A percentile compares a stretch with the other conserved stretches of the same genome.
Evolutionary conservation across 352 stramenopile species (phyloP).

Genomic region (Phytopythium kandeliae): DNA sequence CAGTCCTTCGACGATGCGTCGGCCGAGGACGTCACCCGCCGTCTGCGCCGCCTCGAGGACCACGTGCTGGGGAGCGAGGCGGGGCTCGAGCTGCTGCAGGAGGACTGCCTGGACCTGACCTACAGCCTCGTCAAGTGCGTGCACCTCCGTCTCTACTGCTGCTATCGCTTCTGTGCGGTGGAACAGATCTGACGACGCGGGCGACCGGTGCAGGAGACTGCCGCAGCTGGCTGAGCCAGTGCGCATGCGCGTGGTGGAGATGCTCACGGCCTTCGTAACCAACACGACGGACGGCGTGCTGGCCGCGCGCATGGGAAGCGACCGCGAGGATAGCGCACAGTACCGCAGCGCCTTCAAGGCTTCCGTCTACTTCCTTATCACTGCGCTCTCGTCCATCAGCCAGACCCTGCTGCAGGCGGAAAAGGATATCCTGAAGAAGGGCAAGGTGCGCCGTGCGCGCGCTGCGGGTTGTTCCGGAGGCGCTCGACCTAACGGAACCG

Average conservation of each 20-base stretch:
- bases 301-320: conserved; percentile 19
- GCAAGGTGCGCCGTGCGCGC: conserved; percentile 36
- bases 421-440: conserved; percentile 65
- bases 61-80: conserved; percentile 49
- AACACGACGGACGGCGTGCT: conserved; percentile 53
- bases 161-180: no score
- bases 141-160: no score
- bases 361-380: conserved; percentile 68
- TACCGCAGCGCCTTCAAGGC: conserved; percentile 62
- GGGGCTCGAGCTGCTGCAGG: conserved; percentile 45
- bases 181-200: no score
- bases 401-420: conserved; percentile 41
- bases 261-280: conserved; percentile 51
- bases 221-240: conserved; percentile 35
- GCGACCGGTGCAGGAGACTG: conserved; percentile 27
- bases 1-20: conserved; percentile 47
- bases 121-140: conserved; percentile 72
- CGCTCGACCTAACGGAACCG: no score
- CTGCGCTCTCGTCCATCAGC: conserved; percentile 44
- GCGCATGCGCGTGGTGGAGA: conserved; percentile 60
- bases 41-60: conserved; percentile 42
- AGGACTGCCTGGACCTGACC: conserved; percentile 59
- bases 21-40: conserved; percentile 34
- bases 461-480: no score
- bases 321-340: conserved; percentile 31